A percentile compares a stretch with the other conserved stretches of the same genome.
phyloP scores from a whole-genome alignment of 306 rosid genomes.

The Vachellia pachyceras region DNA sequence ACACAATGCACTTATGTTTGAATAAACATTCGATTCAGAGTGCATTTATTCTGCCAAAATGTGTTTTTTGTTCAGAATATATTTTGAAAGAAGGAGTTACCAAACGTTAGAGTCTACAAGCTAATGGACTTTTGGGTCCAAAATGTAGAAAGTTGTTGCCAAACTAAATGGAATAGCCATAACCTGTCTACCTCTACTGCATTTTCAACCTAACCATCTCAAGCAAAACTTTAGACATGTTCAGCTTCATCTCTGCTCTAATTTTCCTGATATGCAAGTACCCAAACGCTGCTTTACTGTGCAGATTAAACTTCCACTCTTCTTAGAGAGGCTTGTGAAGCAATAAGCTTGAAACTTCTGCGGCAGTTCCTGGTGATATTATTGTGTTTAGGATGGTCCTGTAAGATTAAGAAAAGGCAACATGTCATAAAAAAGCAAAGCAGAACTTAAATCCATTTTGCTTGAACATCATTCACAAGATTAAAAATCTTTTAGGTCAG shows the following conservation, averaged over 20 bases:
- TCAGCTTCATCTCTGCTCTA: neutral
- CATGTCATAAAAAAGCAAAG: neutral
- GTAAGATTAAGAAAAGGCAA: neutral
- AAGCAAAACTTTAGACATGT: neutral
- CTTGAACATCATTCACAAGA: neutral
- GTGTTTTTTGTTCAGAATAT: no score
- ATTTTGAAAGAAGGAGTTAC: no score
- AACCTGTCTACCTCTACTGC: neutral
- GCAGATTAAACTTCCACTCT: neutral
- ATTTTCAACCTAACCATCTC: neutral
- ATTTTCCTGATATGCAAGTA: neutral
- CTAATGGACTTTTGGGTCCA: no score
- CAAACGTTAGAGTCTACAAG: no score
- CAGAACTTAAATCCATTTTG: neutral
- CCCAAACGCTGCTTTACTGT: neutral
- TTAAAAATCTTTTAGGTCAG: neutral
- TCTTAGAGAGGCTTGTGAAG: conserved; percentile 13
- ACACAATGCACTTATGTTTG: no score
- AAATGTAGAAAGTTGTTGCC: no score
- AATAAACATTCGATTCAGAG: no score
- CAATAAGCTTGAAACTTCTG: conserved; percentile 24
- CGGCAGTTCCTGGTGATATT: conserved; percentile 9
- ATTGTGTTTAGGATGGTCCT: neutral
- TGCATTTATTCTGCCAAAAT: no score
- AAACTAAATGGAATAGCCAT: conserved; percentile 4